These are phyloP conservation scores for Didymellaceae sp. DNA, from an alignment of 2,329 filamentous ascomycete genomes.

Conservation along the genomic window DNA sequence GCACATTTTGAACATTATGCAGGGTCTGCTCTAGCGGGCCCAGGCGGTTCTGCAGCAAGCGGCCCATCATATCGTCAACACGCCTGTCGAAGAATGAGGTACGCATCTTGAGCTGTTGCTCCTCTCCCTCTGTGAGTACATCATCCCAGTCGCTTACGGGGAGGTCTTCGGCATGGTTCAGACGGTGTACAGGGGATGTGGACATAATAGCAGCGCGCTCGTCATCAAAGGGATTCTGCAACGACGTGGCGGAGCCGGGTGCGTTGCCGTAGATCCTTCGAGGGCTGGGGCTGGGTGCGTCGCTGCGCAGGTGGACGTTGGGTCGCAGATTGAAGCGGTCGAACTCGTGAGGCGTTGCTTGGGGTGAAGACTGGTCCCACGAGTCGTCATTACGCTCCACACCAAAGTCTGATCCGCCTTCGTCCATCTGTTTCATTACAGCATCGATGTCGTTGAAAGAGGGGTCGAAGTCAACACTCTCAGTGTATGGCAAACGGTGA, in stretches of 20 bases:
- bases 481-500: slow-evolving; percentile 39
- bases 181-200: slow-evolving; percentile 65
- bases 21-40: slow-evolving; percentile 83
- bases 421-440: slow-evolving; percentile 85
- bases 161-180: slow-evolving; percentile 68
- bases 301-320: slow-evolving; percentile 62
- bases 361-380: slow-evolving; percentile 45
- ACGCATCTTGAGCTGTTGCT: slow-evolving; percentile 79
- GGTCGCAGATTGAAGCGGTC: slow-evolving; percentile 41
- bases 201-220: slow-evolving; percentile 63
- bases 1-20: slow-evolving; percentile 73
- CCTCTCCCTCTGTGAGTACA: slow-evolving; percentile 76
- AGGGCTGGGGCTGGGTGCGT: slow-evolving; percentile 76
- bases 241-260: slow-evolving; percentile 45
- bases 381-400: slow-evolving; percentile 68
- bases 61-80: slow-evolving; percentile 84
- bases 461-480: slow-evolving; percentile 48
- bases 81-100: slow-evolving; percentile 90
- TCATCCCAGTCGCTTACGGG: slow-evolving; percentile 94
- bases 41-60: slow-evolving; percentile 76
- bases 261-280: slow-evolving; percentile 54
- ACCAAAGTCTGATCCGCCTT: slow-evolving; percentile 74
- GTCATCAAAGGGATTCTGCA: slow-evolving; percentile 66
- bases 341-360: slow-evolving; percentile 44
- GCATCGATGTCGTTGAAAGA: slow-evolving; percentile 88